phyloP scores from a whole-genome alignment of 2,329 filamentous ascomycete species.

The Diaporthe sp. region DNA sequence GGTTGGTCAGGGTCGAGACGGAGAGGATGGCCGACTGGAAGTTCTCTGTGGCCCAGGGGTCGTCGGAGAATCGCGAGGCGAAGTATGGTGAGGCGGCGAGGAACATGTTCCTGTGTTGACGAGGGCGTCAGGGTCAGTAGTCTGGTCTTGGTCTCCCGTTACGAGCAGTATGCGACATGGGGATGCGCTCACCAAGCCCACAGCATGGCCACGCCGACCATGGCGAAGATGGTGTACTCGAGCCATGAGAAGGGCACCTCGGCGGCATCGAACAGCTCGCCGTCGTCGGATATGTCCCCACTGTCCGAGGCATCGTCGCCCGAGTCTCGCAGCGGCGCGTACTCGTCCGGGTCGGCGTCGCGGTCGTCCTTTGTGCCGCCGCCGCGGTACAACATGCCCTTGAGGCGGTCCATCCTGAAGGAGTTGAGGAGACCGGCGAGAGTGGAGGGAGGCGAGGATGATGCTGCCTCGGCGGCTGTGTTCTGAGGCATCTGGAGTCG shows the following conservation, averaged over 20 bases:
- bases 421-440: conserved; percentile 8
- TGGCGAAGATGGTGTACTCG: conserved; percentile 86
- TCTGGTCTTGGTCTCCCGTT: background rate
- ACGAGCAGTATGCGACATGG: conserved; percentile 4
- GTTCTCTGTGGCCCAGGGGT: conserved; percentile 79
- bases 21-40: conserved; percentile 93
- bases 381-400: conserved; percentile 32
- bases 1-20: conserved; percentile 86
- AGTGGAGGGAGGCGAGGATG: background rate
- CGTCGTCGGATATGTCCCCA: conserved; percentile 43
- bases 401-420: conserved; percentile 38
- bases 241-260: conserved; percentile 80
- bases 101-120: conserved; percentile 88
- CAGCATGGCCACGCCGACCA: conserved; percentile 93
- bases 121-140: background rate
- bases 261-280: conserved; percentile 46
- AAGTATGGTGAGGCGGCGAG: conserved; percentile 96
- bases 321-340: conserved; percentile 45
- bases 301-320: conserved; percentile 41
- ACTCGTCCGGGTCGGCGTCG: conserved; percentile 36
- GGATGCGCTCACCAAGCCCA: conserved; percentile 85
- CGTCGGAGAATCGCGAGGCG: conserved; percentile 80
- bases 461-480: conserved; percentile 2
- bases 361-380: conserved; percentile 47
- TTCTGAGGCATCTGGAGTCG: conserved; percentile 20